Conservation (phyloP, 495 filamentous ascomycete species). For the Aspergillus haitiensis region DNA sequence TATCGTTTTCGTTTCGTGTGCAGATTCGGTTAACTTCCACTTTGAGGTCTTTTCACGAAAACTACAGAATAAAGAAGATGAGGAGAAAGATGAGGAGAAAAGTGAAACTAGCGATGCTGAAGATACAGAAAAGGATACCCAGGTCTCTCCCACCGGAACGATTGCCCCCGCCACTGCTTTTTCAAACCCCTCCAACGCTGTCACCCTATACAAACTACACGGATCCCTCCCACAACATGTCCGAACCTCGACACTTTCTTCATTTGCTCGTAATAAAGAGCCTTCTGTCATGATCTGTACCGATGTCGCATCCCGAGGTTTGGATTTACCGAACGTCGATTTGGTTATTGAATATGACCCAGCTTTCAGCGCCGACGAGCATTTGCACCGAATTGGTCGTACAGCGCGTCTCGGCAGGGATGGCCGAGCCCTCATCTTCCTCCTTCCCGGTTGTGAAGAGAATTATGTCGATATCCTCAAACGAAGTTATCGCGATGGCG, state of each 20-base stretch:
- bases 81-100: slow-evolving; percentile 31
- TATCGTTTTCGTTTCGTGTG: slow-evolving; percentile 94
- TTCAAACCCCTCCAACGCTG: slow-evolving; percentile 51
- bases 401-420: slow-evolving; percentile 89
- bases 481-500: slow-evolving; percentile 56
- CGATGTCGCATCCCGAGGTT: slow-evolving; percentile 89
- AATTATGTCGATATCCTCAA: slow-evolving; percentile 77
- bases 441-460: slow-evolving; percentile 88
- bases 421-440: slow-evolving; percentile 85
- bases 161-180: slow-evolving; percentile 51
- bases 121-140: slow-evolving; percentile 24
- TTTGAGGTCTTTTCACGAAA: slow-evolving; percentile 77
- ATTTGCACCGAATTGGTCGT: slow-evolving; percentile 90
- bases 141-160: slow-evolving; percentile 47
- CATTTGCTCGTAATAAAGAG: slow-evolving; percentile 64
- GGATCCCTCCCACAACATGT: slow-evolving; percentile 88
- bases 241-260: slow-evolving; percentile 77
- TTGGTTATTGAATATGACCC: slow-evolving; percentile 94
- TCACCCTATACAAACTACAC: slow-evolving; percentile 83
- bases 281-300: slow-evolving; percentile 86
- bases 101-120: slow-evolving; percentile 24
- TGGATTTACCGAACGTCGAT: slow-evolving; percentile 92
- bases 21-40: slow-evolving; percentile 95
- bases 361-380: slow-evolving; percentile 84
- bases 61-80: slow-evolving; percentile 27